Evolutionary conservation across 192 early-diverging fungal genomes (phyloP), one percentile per base, ranked within the genome.

Genomic region (Thamnidium elegans): DNA sequence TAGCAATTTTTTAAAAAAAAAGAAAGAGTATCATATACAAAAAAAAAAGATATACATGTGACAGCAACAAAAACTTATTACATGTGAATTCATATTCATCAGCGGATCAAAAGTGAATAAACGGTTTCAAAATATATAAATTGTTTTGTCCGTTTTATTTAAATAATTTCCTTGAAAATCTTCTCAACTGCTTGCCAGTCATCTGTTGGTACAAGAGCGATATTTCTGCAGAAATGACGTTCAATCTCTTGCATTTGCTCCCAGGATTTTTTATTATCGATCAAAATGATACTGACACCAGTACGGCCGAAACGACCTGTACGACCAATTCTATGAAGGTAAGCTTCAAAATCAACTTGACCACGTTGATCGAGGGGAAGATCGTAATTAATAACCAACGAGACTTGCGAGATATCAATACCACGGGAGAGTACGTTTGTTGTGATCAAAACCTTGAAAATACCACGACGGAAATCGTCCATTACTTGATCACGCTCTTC

Each of bases 381-480:
- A 67, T 99, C 97, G 58, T 90, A 97, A 82, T 99, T 99, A 71
- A 99, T 86, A 10, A 99, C 97, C 66, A 95, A 76, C 65, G 91
- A 92, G 61, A 99, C 94, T 76, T 95, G 94, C 15, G 89, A 82
- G 70, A 97, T 93, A 75, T 99, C 97, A 75, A 99, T 99, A 50
- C 97, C 97, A 43, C 97, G 93, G 1, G 97, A 87, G 64, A 99
- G 81, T 3, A 99, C 97, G 65, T 99, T 99, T 34, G 97, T 99
- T 6, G 95, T 93, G 56, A 99, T 93, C 55, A 99, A 78, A 0
- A 99, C 97, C 78, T 96, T 96, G 76, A 84, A 87, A 20, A 86
- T 79, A 32, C 97, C 97, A 11, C 82, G 77, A 65, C 95, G 87
- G 81, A 99, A 99, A 9, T 86, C 89, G 69, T 95, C 92, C 83